A percentile compares a stretch with the other conserved stretches of the same genome.
Evolutionary conservation across 208 protist genomes (phyloP).

Genomic region (Leptomonas pyrrhocoris): DNA sequence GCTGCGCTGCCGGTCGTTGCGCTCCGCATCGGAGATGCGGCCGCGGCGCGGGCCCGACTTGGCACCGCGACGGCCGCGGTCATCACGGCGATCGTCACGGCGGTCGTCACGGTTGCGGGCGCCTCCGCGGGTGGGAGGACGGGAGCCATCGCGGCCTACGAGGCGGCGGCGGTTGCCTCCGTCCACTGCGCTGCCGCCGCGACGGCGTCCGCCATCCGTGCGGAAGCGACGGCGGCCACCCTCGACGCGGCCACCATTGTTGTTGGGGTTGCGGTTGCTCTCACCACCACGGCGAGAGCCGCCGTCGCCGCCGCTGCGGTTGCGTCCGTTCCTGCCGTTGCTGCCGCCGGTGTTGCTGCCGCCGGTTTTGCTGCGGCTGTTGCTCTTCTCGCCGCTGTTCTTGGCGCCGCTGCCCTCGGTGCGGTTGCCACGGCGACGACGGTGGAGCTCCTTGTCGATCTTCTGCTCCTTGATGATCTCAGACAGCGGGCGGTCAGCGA

Average conservation of each 20-base stretch:
- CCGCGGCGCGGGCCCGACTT: conserved; percentile 52
- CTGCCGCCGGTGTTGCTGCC: conserved; percentile 3
- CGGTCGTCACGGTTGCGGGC: conserved; percentile 16
- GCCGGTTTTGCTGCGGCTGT: conserved; percentile 10
- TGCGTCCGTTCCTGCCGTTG: conserved; percentile 11
- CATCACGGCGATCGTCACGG: conserved; percentile 28
- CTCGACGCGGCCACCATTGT: conserved; percentile 3
- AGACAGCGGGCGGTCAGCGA: conserved; percentile 76
- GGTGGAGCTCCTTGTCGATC: conserved; percentile 69
- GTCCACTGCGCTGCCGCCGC: conserved; percentile 17
- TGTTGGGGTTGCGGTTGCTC: conserved; percentile 11
- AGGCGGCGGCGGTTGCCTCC: conserved; percentile 21
- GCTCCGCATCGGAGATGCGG: conserved; percentile 49
- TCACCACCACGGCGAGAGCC: conserved; percentile 15
- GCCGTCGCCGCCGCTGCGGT: conserved; percentile 21
- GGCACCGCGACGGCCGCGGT: conserved; percentile 42
- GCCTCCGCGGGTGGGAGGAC: conserved; percentile 6
- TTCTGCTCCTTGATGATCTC: conserved; percentile 92
- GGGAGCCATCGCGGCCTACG: conserved; percentile 17
- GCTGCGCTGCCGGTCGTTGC: conserved; percentile 67
- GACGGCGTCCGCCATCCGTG: conserved; percentile 27
- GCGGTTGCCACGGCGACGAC: conserved; percentile 38
- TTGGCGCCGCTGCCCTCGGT: conserved; percentile 20
- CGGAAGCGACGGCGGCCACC: conserved; percentile 27
- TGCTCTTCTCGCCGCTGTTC: conserved; percentile 13